These are phyloP conservation scores for Zygotorulaspora florentina DNA, from an alignment of 805 yeast species.

Conservation along the genomic window DNA sequence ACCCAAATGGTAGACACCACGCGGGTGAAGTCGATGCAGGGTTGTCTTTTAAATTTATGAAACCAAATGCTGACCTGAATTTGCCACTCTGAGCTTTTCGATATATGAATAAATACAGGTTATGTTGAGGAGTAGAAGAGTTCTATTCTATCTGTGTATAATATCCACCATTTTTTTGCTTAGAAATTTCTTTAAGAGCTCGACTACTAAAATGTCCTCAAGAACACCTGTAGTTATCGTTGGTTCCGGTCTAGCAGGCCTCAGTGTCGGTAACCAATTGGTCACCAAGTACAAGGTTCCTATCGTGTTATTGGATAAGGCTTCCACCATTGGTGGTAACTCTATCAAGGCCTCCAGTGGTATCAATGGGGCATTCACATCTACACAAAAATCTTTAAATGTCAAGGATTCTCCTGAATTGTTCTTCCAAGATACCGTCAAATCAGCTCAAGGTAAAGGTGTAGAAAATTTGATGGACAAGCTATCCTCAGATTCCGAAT, in stretches of 20 bases:
- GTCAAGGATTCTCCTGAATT: slow-evolving; percentile 54
- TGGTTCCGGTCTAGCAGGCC: slow-evolving; percentile 57
- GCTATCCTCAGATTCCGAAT: slow-evolving; percentile 56
- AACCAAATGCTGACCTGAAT: not conserved
- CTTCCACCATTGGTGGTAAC: slow-evolving; percentile 50
- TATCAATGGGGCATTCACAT: slow-evolving; percentile 65
- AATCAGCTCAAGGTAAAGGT: slow-evolving; percentile 61
- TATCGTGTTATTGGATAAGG: slow-evolving; percentile 48
- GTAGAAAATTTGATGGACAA: slow-evolving; percentile 54
- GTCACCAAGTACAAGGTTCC: slow-evolving; percentile 37
- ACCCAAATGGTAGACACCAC: not conserved
- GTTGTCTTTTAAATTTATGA: not conserved
- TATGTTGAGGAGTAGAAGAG: slow-evolving; percentile 9
- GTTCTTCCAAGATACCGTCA: slow-evolving; percentile 63
- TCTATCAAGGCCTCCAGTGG: slow-evolving; percentile 61
- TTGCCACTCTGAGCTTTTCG: not conserved
- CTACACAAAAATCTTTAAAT: slow-evolving; percentile 48
- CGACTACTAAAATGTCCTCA: slow-evolving; percentile 9
- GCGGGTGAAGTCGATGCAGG: not conserved
- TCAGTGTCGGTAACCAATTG: slow-evolving; percentile 42
- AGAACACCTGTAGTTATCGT: slow-evolving; percentile 42
- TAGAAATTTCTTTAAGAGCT: slow-evolving; percentile 1
- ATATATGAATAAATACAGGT: not conserved
- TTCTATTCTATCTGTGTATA: slow-evolving; percentile 4
- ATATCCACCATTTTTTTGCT: not conserved